Evolutionary conservation across 495 filamentous ascomycete species (phyloP), one percentile per base, ranked within the genome.

Genomic region (Hypoxylon lenormandii): DNA sequence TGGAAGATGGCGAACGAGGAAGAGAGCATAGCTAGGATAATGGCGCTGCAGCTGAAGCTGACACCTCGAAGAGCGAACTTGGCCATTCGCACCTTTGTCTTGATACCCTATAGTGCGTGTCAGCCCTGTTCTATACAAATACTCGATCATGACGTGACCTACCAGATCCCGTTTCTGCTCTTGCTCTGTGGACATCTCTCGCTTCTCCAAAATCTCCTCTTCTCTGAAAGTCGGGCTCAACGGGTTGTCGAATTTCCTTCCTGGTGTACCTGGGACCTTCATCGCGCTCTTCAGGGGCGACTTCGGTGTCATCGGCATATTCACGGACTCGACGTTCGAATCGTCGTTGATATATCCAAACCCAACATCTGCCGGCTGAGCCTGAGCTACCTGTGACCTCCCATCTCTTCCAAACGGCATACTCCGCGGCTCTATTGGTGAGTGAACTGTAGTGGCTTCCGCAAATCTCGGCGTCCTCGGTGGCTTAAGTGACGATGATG

Each of bases 21-120:
- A 3, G 89, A 86, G 49, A 99, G 80, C 81, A 99, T 91, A 56
- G 92, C 82, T 47, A 99, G 85, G 63, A 99, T 91, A 73, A 99
- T 97, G 51, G 97, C 84, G 82, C 91, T 93, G 84, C 95, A 99
- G 79, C 90, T 92, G 79, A 98, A 97, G 85, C 93, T 98, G 78
- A 97, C 89, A 54, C 92, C 88, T 65, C 95, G 90, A 28, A 99
- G 89, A 66, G 96, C 86, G 64, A 97, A 89, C 82, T 99, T 99
- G 62, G 94, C 96, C 73, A 97, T 85, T 12, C 95, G 90, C 33
- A 99, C 93, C 49, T 94, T 89, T 15, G 90, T 85, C 83, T 99
- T 99, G 76, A 96, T 85, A 87, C 91, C 92, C 94, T 98, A 74
- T 38, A 33, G 12, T 33, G 6, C 16, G 33, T 55, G 75, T 86